Conservation (phyloP, 257 asterid species). For the Cinchona pubescens region DNA sequence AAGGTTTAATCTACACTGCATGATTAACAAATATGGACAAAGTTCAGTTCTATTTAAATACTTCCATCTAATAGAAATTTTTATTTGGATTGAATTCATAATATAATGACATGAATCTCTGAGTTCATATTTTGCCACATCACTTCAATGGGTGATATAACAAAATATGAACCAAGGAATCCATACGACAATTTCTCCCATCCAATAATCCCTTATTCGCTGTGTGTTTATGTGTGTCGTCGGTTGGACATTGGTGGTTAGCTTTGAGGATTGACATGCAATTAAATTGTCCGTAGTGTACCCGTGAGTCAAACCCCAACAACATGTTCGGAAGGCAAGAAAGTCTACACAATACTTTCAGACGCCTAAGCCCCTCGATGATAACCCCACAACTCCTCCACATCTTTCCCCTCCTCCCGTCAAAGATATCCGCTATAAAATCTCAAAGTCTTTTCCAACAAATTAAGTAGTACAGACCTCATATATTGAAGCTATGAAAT, state of each 20-base stretch:
- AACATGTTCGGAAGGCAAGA: conserved; percentile 13
- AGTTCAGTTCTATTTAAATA: too few species aligned
- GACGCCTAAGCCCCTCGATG: background rate
- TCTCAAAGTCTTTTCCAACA: background rate
- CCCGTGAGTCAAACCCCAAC: conserved; percentile 33
- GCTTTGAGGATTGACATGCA: background rate
- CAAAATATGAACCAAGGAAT: too few species aligned
- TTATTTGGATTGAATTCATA: too few species aligned
- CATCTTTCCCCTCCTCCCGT: too few species aligned
- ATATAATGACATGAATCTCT: too few species aligned
- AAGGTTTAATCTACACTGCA: too few species aligned
- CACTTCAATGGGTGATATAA: too few species aligned
- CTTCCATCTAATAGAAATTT: too few species aligned
- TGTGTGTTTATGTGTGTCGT: background rate
- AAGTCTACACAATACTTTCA: background rate
- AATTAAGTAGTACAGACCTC: background rate
- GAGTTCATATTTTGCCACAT: too few species aligned
- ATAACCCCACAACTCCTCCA: too few species aligned
- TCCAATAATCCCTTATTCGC: background rate
- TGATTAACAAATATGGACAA: too few species aligned
- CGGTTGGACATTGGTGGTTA: conserved; percentile 19
- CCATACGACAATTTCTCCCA: too few species aligned
- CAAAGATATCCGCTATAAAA: conserved; percentile 2
- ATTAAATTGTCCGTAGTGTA: conserved; percentile 2
- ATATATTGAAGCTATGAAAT: background rate